Percentiles rank a stretch among this genome's conserved stretches.
phyloP scores from a whole-genome alignment of 495 filamentous ascomycete genomes.

The Penicillium flavigenum region DNA sequence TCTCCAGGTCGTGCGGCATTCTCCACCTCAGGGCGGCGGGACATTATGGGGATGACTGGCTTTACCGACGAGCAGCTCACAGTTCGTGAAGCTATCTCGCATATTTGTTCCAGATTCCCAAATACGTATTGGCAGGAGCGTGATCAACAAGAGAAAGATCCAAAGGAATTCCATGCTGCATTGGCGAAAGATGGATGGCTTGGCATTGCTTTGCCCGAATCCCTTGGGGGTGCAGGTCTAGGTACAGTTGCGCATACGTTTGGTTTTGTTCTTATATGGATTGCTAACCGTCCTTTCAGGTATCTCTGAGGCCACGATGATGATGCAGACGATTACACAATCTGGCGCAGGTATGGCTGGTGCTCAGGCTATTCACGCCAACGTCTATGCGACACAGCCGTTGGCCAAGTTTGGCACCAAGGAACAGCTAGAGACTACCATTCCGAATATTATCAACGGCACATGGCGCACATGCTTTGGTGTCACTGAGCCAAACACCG shows the following conservation, averaged over 20 bases:
- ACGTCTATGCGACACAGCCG: conserved; percentile 77
- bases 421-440: conserved; percentile 58
- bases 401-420: conserved; percentile 66
- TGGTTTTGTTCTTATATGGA: conserved; percentile 41
- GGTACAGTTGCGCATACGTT: conserved; percentile 59
- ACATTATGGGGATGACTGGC: conserved; percentile 67
- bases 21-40: conserved; percentile 31
- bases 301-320: conserved; percentile 79
- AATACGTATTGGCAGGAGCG: conserved; percentile 67
- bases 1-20: conserved; percentile 19
- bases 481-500: conserved; percentile 64
- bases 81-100: conserved; percentile 66
- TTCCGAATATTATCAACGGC: conserved; percentile 68
- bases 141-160: conserved; percentile 67
- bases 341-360: conserved; percentile 76
- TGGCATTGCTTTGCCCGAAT: conserved; percentile 72
- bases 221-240: conserved; percentile 69
- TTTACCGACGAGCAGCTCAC: conserved; percentile 71
- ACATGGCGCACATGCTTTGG: conserved; percentile 71
- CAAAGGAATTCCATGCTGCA: conserved; percentile 69
- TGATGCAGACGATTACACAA: conserved; percentile 80
- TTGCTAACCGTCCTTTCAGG: conserved; percentile 22
- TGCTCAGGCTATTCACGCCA: conserved; percentile 73
- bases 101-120: conserved; percentile 65
- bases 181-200: conserved; percentile 81